phyloP scores from a whole-genome alignment of 2,329 filamentous ascomycete genomes.

The Remersonia thermophila region DNA sequence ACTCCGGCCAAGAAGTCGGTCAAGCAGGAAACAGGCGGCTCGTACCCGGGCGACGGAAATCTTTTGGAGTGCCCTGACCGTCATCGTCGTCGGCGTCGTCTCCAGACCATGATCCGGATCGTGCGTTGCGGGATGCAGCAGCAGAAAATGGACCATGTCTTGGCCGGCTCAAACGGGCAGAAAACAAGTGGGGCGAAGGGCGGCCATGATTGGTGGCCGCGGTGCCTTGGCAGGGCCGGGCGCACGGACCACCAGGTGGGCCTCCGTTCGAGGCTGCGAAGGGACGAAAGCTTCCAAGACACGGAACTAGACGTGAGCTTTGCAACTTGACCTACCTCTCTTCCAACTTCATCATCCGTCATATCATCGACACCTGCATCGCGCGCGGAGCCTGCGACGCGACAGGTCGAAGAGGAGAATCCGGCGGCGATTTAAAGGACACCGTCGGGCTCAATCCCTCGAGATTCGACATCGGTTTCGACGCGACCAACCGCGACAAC shows the following conservation, averaged over 20 bases:
- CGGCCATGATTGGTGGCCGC: conserved; percentile 6
- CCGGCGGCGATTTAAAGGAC: too few species aligned
- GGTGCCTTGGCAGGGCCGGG: not conserved
- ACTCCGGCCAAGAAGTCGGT: conserved; percentile 3
- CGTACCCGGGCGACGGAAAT: conserved; percentile 42
- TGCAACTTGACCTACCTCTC: not conserved
- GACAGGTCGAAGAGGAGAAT: not conserved
- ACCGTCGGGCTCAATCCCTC: too few species aligned
- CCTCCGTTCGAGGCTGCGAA: too few species aligned
- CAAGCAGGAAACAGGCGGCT: not conserved
- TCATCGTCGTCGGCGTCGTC: conserved; percentile 35
- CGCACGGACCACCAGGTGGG: not conserved
- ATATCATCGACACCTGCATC: not conserved
- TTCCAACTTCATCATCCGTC: not conserved
- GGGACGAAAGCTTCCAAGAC: too few species aligned
- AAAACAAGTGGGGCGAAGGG: conserved; percentile 4
- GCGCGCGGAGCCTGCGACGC: too few species aligned
- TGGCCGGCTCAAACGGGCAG: conserved; percentile 1
- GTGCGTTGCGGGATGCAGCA: conserved; percentile 3
- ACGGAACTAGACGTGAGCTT: too few species aligned
- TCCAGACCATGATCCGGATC: conserved; percentile 11
- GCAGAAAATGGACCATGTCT: conserved; percentile 6
- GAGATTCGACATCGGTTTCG: not conserved
- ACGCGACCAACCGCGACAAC: too few species aligned
- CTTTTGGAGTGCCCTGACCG: conserved; percentile 40